phyloP scores from a whole-genome alignment of 345 rosid genomes.

The Sisymbrium irio region DNA sequence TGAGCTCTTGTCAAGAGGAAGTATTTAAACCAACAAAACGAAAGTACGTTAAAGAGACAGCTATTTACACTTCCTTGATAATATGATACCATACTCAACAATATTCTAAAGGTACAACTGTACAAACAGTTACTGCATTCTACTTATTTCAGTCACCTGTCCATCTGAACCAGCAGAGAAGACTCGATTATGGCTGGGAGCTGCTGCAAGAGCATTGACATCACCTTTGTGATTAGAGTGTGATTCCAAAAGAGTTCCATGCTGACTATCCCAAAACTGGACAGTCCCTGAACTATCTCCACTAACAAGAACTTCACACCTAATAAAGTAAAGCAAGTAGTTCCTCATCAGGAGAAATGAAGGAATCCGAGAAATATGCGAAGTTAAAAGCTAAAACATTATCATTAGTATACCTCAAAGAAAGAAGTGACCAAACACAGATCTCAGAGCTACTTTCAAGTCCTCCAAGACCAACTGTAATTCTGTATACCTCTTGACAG shows the following conservation, averaged over 20 bases:
- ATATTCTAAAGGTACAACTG: not conserved
- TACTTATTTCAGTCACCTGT: conserved; percentile 50
- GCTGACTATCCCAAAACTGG: conserved; percentile 86
- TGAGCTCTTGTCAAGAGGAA: not conserved
- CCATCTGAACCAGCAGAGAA: conserved; percentile 96
- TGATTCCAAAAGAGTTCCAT: conserved; percentile 82
- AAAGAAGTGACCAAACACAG: conserved; percentile 86
- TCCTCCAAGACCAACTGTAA: conserved; percentile 84
- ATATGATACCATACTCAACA: not conserved
- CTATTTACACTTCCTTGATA: not conserved
- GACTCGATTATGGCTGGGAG: conserved; percentile 84
- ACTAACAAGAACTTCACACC: conserved; percentile 83
- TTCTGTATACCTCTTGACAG: conserved; percentile 73
- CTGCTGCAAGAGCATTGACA: conserved; percentile 74
- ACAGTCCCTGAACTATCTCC: conserved; percentile 91
- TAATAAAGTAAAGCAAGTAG: conserved; percentile 26
- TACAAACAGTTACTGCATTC: not conserved
- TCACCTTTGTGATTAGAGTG: conserved; percentile 88
- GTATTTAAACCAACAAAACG: not conserved
- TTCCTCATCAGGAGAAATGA: conserved; percentile 18
- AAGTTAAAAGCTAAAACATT: not conserved
- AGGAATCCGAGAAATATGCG: not conserved
- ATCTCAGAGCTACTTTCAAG: conserved; percentile 58
- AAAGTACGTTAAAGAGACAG: not conserved
- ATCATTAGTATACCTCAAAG: conserved; percentile 54